Evolutionary conservation across 2,329 filamentous ascomycete genomes (phyloP).

Genomic region (Pseudogymnoascus pannorum): DNA sequence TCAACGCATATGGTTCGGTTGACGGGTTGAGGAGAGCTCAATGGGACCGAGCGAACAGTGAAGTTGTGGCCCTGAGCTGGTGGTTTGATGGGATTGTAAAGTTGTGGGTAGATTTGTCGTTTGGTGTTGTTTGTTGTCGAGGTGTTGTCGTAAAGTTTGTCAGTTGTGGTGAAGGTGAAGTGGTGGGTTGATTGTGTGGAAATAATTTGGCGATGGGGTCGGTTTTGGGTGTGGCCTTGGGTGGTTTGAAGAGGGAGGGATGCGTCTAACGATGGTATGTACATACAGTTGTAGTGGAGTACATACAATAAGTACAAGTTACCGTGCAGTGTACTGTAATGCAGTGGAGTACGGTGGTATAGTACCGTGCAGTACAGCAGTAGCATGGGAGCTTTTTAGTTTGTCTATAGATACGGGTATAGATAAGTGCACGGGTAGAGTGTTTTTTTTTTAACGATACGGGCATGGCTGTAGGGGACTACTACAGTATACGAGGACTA

Average conservation of each 20-base stretch:
- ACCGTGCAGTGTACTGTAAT: too few relatives aligned
- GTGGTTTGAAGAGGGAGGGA: not conserved
- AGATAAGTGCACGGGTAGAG: not conserved
- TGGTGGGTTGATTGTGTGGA: not conserved
- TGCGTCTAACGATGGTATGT: not conserved
- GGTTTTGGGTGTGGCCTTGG: not conserved
- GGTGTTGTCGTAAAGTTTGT: not conserved
- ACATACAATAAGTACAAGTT: too few relatives aligned
- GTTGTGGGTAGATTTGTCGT: too few relatives aligned
- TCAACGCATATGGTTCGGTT: not conserved
- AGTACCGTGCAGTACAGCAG: too few relatives aligned
- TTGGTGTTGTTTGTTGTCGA: not conserved
- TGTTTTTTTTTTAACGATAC: not conserved
- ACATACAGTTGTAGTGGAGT: too few relatives aligned
- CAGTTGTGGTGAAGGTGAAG: not conserved
- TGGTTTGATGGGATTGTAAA: not conserved
- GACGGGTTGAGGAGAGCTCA: not conserved
- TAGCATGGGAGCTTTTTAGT: not conserved
- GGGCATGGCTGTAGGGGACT: not conserved
- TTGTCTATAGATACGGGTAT: not conserved
- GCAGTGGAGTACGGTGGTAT: too few relatives aligned
- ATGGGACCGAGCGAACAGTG: constrained; percentile 5
- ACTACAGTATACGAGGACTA: too few relatives aligned
- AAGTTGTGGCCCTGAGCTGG: constrained; percentile 2
- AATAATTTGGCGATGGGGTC: not conserved